Percentiles rank a stretch among this genome's conserved stretches.
Evolutionary conservation across 164 flowering plant genomes (phyloP).

Genomic region (Stephania cephalantha): DNA sequence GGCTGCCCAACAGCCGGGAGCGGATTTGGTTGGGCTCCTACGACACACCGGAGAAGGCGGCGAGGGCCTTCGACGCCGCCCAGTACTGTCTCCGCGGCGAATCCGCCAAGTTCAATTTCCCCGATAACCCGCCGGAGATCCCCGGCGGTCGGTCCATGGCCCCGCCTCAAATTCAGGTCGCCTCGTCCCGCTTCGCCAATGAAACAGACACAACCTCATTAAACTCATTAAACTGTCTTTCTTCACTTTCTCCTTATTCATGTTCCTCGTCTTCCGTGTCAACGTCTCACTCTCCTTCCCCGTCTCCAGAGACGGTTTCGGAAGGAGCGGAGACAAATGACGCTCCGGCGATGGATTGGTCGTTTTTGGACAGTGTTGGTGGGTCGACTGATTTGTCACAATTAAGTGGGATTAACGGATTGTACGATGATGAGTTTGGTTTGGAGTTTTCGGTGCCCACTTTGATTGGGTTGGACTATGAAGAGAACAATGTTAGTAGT

Average conservation of each 20-base stretch:
- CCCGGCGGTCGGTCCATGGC: conserved; percentile 34
- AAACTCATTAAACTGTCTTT: not conserved
- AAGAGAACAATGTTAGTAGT: conserved; percentile 19
- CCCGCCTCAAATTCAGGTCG: conserved; percentile 47
- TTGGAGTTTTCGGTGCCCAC: conserved; percentile 17
- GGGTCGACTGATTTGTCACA: conserved; percentile 22
- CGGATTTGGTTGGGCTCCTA: conserved; percentile 92
- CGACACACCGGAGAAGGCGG: conserved; percentile 79
- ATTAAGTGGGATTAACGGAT: conserved; percentile 27
- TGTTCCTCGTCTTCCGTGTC: not conserved
- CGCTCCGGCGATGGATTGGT: conserved; percentile 18
- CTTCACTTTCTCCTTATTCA: not conserved
- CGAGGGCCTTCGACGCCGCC: conserved; percentile 89
- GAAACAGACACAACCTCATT: conserved; percentile 3
- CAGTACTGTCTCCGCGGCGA: conserved; percentile 67
- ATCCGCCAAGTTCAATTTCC: conserved; percentile 70
- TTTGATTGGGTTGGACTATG: conserved; percentile 18
- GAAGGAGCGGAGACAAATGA: conserved; percentile 20
- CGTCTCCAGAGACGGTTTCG: conserved; percentile 19
- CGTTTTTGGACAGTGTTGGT: conserved; percentile 26
- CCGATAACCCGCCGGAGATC: conserved; percentile 62
- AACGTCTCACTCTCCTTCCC: not conserved
- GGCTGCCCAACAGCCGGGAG: conserved; percentile 79
- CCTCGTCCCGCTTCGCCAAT: conserved; percentile 59
- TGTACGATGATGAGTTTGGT: conserved; percentile 35